Conservation (phyloP, 2,329 filamentous ascomycete genomes). For the Fusarium udum region DNA sequence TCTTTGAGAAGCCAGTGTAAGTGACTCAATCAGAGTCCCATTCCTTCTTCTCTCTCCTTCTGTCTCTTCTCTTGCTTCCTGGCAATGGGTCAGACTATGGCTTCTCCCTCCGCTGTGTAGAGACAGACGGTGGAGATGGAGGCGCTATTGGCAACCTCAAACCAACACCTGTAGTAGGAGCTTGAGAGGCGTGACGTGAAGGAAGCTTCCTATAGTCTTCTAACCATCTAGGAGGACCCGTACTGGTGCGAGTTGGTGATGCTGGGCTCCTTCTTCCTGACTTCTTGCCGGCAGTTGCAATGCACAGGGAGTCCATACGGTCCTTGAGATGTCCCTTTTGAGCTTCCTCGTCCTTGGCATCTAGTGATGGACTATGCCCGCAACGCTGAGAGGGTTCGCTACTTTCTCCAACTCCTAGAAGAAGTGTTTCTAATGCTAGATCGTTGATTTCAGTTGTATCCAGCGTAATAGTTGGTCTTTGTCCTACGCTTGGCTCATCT, state of each 20-base stretch:
- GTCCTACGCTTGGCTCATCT: background rate
- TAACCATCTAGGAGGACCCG: no score
- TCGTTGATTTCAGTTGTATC: no score
- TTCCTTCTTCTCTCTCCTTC: no score
- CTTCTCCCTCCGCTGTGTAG: background rate
- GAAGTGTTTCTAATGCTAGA: background rate
- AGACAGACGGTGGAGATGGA: background rate
- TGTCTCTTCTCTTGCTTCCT: background rate
- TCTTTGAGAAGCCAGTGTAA: no score
- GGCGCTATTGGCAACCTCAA: background rate
- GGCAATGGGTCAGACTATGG: background rate
- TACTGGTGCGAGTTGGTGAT: background rate
- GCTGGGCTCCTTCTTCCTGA: background rate
- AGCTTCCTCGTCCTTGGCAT: background rate
- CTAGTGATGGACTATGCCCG: background rate
- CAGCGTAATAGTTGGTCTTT: background rate
- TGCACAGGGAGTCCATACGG: no score
- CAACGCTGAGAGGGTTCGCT: background rate
- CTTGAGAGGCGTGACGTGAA: background rate
- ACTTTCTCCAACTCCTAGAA: background rate
- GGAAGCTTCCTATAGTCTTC: background rate
- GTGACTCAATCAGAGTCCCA: background rate
- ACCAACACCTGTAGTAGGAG: background rate
- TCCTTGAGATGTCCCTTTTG: background rate
- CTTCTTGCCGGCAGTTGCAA: background rate